phyloP scores from a whole-genome alignment of 352 stramenopile species.

The Pythium biforme region DNA sequence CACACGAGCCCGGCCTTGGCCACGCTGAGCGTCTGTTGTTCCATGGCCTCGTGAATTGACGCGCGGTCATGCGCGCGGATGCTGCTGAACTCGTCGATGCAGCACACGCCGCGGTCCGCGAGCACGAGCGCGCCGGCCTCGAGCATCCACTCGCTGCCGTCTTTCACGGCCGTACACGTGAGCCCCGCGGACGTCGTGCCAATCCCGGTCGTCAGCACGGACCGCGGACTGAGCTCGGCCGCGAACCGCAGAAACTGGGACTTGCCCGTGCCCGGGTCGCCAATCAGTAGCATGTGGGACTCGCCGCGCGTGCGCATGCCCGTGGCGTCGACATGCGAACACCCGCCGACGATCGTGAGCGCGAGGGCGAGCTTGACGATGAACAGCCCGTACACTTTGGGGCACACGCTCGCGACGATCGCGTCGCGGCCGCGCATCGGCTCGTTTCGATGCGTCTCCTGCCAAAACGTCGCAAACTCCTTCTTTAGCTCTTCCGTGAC shows the following conservation, averaged over 20 bases:
- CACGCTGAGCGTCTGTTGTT: conserved; percentile 97
- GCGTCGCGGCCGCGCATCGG: conserved; percentile 81
- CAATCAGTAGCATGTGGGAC: conserved; percentile 85
- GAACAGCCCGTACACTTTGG: conserved; percentile 93
- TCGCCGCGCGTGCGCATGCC: conserved; percentile 82
- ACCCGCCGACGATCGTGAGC: conserved; percentile 92
- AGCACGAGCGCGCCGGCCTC: conserved; percentile 95
- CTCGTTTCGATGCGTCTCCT: conserved; percentile 35
- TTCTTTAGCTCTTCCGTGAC: conserved; percentile 80
- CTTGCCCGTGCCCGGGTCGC: conserved; percentile 85
- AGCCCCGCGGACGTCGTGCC: conserved; percentile 95
- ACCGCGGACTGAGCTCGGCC: conserved; percentile 91
- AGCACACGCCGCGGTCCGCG: conserved; percentile 91
- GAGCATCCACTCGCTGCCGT: conserved; percentile 95
- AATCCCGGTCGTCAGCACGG: conserved; percentile 95
- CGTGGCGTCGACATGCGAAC: conserved; percentile 61
- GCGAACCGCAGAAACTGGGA: conserved; percentile 97
- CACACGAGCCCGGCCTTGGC: conserved; percentile 97
- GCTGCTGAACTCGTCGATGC: conserved; percentile 97
- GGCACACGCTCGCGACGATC: conserved; percentile 93
- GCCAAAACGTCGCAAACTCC: conserved; percentile 93
- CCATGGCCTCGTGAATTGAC: conserved; percentile 97
- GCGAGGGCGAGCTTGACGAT: conserved; percentile 92
- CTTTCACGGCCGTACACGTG: conserved; percentile 96
- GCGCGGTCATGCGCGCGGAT: conserved; percentile 93